Conservation (phyloP, 495 filamentous ascomycete species). For the Hypoxylon trugodes region DNA sequence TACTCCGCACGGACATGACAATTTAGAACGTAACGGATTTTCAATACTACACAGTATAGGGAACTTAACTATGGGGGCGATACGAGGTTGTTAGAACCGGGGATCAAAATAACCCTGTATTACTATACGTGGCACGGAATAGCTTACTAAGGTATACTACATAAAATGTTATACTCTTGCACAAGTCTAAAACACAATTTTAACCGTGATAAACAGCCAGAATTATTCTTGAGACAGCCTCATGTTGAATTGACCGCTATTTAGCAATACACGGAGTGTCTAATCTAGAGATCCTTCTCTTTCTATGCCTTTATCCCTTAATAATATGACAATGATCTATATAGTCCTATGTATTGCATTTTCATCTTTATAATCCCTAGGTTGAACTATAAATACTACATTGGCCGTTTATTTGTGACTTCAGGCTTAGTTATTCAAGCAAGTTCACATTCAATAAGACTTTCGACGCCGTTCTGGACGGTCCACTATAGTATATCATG, state of each 20-base stretch:
- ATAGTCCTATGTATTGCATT: neutral
- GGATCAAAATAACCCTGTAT: no score
- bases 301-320: no score
- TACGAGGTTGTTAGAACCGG: no score
- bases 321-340: no score
- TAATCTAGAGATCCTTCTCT: neutral
- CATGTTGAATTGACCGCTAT: neutral
- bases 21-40: no score
- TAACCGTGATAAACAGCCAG: neutral
- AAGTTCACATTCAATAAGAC: slow-evolving; percentile 8
- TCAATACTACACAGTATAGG: no score
- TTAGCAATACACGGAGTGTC: neutral
- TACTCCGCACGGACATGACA: no score
- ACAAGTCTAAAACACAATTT: neutral
- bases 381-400: neutral
- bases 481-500: neutral
- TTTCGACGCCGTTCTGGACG: slow-evolving; percentile 1
- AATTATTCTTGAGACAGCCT: neutral
- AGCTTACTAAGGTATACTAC: no score
- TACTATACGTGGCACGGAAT: no score
- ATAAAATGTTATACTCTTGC: no score
- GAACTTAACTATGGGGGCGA: no score
- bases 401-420: neutral
- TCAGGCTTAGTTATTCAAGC: neutral
- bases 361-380: neutral